These are phyloP conservation scores for Psilocybe azurescens DNA, from an alignment of 768 basidiomycete species.

Conservation along the genomic window DNA sequence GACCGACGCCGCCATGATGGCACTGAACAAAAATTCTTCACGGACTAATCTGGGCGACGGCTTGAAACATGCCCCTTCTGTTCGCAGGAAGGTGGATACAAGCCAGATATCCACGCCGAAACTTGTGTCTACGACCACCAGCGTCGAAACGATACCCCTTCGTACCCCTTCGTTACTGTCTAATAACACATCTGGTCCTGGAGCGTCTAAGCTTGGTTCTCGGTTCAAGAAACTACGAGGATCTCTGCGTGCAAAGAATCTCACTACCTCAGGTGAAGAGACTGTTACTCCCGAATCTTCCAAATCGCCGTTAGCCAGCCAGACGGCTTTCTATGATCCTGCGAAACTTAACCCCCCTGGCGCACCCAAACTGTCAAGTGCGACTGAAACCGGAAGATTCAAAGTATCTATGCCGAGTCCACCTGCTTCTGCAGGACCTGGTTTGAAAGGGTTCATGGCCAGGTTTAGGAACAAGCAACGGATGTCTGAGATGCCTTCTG, in stretches of 20 bases:
- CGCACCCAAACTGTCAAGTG: conserved; percentile 41
- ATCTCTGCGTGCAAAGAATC: conserved; percentile 60
- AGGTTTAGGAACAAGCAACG: conserved; percentile 67
- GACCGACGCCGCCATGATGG: conserved; percentile 68
- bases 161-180: conserved; percentile 55
- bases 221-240: conserved; percentile 77
- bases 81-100: conserved; percentile 64
- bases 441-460: conserved; percentile 82
- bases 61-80: conserved; percentile 42
- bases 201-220: conserved; percentile 63
- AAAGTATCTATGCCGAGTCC: conserved; percentile 64
- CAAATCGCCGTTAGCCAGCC: conserved; percentile 41
- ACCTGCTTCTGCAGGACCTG: conserved; percentile 75
- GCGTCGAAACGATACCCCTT: conserved; percentile 70
- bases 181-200: conserved; percentile 43
- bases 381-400: conserved; percentile 57
- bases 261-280: conserved; percentile 53
- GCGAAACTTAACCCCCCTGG: conserved; percentile 41
- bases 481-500: conserved; percentile 35
- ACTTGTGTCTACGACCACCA: conserved; percentile 69
- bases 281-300: conserved; percentile 44
- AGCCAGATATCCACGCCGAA: conserved; percentile 71
- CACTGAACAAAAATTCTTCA: conserved; percentile 58
- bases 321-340: conserved; percentile 47
- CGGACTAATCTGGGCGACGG: conserved; percentile 44